Evolutionary conservation across 768 basidiomycete genomes (phyloP).

Genomic region (Lentinula aciculospora): DNA sequence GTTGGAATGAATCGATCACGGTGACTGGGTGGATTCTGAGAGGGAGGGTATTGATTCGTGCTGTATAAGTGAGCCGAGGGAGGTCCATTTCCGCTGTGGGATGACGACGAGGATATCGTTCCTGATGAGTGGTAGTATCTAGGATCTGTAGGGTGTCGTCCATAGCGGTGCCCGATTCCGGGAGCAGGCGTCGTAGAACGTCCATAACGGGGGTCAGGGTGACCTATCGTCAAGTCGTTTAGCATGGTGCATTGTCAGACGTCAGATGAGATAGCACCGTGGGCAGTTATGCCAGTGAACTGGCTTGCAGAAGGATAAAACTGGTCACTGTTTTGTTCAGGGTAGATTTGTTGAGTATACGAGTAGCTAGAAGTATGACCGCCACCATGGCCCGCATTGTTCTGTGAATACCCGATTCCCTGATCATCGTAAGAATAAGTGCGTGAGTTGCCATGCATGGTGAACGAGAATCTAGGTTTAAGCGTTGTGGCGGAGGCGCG

Average conservation of each 20-base stretch:
- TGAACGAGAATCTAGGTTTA: slow-evolving; percentile 11
- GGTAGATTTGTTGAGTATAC: background rate
- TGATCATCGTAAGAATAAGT: slow-evolving; percentile 37
- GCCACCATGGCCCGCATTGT: background rate
- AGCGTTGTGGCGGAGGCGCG: slow-evolving; percentile 19
- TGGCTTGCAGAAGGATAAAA: slow-evolving; percentile 4
- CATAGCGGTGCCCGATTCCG: slow-evolving; percentile 9
- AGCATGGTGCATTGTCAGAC: background rate
- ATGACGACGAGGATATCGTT: slow-evolving; percentile 17
- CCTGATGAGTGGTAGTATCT: slow-evolving; percentile 18
- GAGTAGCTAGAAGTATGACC: background rate
- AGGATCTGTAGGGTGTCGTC: slow-evolving; percentile 11
- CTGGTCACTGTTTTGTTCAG: background rate
- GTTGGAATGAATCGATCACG: slow-evolving; percentile 41
- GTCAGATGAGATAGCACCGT: slow-evolving; percentile 1
- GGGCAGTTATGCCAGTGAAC: background rate
- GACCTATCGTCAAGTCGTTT: background rate
- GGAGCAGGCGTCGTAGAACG: slow-evolving; percentile 7
- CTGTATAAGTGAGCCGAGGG: slow-evolving; percentile 17
- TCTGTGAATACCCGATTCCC: slow-evolving; percentile 15
- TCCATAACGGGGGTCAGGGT: slow-evolving; percentile 2
- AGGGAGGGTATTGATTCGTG: slow-evolving; percentile 13
- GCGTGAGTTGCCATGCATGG: slow-evolving; percentile 35
- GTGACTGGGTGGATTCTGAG: slow-evolving; percentile 12
- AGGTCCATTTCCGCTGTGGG: slow-evolving; percentile 11